Base-by-base conservation (phyloP, 495 filamentous ascomycete genomes). In the Xylaria bambusicola region DNA sequence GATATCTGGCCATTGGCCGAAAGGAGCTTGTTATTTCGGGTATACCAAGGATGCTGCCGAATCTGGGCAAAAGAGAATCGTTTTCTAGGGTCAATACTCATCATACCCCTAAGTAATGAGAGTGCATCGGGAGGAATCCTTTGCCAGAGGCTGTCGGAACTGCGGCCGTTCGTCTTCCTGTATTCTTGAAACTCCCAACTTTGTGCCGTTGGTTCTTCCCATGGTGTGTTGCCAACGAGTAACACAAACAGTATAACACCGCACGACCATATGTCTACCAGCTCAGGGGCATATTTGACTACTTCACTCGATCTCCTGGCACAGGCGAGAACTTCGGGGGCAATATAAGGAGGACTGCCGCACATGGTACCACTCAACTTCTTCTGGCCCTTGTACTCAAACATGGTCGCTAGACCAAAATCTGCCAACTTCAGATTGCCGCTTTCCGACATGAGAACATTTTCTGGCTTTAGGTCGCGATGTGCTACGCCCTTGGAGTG, bases 221-320 rank as follows among this genome's bases (percentile, higher is more conserved):
- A 99, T 0, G 94, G 94, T 2, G 94, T 99, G 71, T 99, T 99
- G 10, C 94, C 94, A 5, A 93, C 92, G 17, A 99, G 73, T 4
- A 99, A 78, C 40, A 98, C 94, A 67, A 99, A 99, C 8, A 99
- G 79, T 31, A 99, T 94, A 36, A 99, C 91, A 15, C 93, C 94
- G 63, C 91, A 96, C 35, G 92, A 96, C 94, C 94, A 99, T 46
- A 99, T 92, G 66, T 99, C 94, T 29, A 90, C 88, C 51, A 91
- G 75, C 65, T 97, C 88, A 1, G 91, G 86, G 24, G 84, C 82
- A 64, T 99, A 99, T 27, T 91, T 92, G 0, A 69, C 52, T 17
- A 79, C 82, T 60, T 84, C 86, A 13, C 71, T 68, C 1, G 80
- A 71, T 21, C 70, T 78, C 53, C 73, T 72, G 4, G 73, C 73